phyloP scores from a whole-genome alignment of 352 stramenopile species.

The Phytophthora pluvialis region DNA sequence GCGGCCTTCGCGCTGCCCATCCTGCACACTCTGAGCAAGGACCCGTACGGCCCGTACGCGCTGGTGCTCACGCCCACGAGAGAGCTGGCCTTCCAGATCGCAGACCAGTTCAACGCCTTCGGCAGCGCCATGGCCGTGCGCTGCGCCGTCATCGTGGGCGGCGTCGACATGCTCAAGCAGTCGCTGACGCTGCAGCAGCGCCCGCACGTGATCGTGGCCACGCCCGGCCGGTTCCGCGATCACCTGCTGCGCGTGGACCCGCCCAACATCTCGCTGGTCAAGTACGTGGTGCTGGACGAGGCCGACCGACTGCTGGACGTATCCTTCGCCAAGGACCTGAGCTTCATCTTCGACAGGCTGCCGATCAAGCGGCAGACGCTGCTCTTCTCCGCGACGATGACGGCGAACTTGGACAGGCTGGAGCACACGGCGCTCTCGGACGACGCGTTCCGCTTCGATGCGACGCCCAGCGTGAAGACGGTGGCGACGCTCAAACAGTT shows the following conservation, averaged over 20 bases:
- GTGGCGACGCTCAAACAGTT: slow-evolving; percentile 94
- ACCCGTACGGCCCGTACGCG: slow-evolving; percentile 95
- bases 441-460: slow-evolving; percentile 74
- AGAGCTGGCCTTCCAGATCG: slow-evolving; percentile 98
- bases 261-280: slow-evolving; percentile 90
- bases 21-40: slow-evolving; percentile 94
- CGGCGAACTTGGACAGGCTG: slow-evolving; percentile 88
- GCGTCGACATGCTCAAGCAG: slow-evolving; percentile 95
- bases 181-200: slow-evolving; percentile 86
- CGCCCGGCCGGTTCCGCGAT: slow-evolving; percentile 94
- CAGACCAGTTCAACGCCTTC: slow-evolving; percentile 97
- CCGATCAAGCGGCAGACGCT: slow-evolving; percentile 93
- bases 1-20: slow-evolving; percentile 98
- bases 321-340: slow-evolving; percentile 89
- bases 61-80: slow-evolving; percentile 97
- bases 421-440: slow-evolving; percentile 73
- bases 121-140: slow-evolving; percentile 92
- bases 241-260: slow-evolving; percentile 92
- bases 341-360: slow-evolving; percentile 86
- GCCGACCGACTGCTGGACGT: slow-evolving; percentile 94
- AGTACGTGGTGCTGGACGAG: slow-evolving; percentile 98
- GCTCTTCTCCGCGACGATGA: slow-evolving; percentile 98
- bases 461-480: slow-evolving; percentile 85
- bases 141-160: slow-evolving; percentile 95
- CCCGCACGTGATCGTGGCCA: slow-evolving; percentile 98